Evolutionary conservation across 2,329 filamentous ascomycete genomes (phyloP).

Genomic region (Epichloe sp.): DNA sequence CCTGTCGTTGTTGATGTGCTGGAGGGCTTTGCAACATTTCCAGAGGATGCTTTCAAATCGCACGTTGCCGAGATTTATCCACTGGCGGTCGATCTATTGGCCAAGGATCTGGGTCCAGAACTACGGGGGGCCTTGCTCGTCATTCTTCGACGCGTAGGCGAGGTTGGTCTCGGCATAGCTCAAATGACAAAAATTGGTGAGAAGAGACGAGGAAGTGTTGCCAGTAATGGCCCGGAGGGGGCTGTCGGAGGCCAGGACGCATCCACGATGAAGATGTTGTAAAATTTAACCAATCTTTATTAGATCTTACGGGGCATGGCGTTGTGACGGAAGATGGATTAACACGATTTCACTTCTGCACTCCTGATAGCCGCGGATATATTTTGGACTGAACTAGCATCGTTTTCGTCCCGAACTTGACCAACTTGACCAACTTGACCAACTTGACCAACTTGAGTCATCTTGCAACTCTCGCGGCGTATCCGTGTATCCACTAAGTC

Average conservation of each 20-base stretch:
- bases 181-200: slow-evolving; percentile 27
- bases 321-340: slow-evolving; percentile 19
- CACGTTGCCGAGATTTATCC: slow-evolving; percentile 80
- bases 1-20: slow-evolving; percentile 95
- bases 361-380: neutral
- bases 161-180: slow-evolving; percentile 51
- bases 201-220: slow-evolving; percentile 27
- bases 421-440: neutral
- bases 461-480: no score
- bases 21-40: slow-evolving; percentile 82
- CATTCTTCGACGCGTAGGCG: slow-evolving; percentile 70
- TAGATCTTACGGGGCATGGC: slow-evolving; percentile 11
- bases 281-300: slow-evolving; percentile 4
- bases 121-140: slow-evolving; percentile 64
- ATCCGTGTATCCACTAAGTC: no score
- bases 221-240: slow-evolving; percentile 21
- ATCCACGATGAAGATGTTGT: slow-evolving; percentile 23
- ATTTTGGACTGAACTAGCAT: no score
- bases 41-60: slow-evolving; percentile 62
- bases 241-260: slow-evolving; percentile 18
- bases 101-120: slow-evolving; percentile 68
- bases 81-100: slow-evolving; percentile 67
- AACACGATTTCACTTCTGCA: slow-evolving; percentile 7
- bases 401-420: neutral
- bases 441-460: neutral